Percentiles rank a stretch among this genome's conserved stretches.
phyloP scores from a whole-genome alignment of 2,329 filamentous ascomycete species.

The Sporothrix dimorphospora region DNA sequence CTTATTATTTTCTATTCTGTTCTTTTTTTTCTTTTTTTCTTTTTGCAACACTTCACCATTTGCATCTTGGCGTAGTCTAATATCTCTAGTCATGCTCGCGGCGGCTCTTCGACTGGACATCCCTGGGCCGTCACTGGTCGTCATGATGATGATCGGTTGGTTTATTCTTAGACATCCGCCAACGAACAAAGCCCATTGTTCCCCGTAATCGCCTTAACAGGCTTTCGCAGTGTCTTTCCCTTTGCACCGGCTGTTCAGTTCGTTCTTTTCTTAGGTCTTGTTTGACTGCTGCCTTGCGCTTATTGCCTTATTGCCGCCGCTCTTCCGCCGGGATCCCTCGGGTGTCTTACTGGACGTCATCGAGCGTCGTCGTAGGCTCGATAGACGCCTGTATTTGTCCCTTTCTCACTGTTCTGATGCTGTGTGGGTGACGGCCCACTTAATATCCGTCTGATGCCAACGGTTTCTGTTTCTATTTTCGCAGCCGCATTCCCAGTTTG shows the following conservation, averaged over 20 bases:
- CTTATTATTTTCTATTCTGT: background rate
- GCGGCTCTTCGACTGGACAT: background rate
- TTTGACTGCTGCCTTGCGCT: slow-evolving; percentile 8
- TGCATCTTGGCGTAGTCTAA: background rate
- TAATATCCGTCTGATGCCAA: background rate
- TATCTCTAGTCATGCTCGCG: background rate
- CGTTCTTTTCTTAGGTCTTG: background rate
- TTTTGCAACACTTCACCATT: background rate
- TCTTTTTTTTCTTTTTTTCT: background rate
- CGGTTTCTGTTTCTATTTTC: background rate
- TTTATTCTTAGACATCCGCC: background rate
- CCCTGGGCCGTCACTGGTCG: background rate
- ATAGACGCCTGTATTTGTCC: background rate
- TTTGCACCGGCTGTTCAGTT: background rate
- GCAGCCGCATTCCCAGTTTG: background rate
- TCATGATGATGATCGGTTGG: background rate
- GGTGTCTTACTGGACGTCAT: background rate
- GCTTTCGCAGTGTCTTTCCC: background rate
- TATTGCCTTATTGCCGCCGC: background rate
- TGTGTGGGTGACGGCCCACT: background rate
- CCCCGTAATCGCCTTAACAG: background rate
- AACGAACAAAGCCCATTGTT: background rate
- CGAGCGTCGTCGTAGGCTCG: background rate
- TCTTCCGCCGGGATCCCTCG: background rate
- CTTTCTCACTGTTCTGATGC: background rate